A percentile compares a stretch with the other conserved stretches of the same genome.
Conservation (phyloP, 2,329 filamentous ascomycete species). For the Paracoccidioides lutzii region DNA sequence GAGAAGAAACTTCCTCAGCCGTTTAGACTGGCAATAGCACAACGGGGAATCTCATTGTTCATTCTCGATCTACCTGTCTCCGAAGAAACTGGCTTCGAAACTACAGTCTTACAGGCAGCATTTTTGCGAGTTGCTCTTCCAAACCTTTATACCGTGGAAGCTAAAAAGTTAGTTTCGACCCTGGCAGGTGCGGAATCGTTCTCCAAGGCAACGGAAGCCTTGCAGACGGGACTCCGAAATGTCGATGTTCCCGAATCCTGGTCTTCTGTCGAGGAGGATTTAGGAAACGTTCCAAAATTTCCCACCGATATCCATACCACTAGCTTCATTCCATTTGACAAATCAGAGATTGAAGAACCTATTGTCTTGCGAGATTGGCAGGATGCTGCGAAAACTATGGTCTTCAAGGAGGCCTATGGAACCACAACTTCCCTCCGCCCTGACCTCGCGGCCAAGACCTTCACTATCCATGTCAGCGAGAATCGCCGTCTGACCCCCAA, state of each 20-base stretch:
- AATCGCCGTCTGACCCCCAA: slow-evolving; percentile 81
- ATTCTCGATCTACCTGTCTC: slow-evolving; percentile 60
- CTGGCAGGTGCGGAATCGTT: slow-evolving; percentile 49
- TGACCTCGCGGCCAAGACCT: slow-evolving; percentile 74
- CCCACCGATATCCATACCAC: slow-evolving; percentile 56
- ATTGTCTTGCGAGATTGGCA: slow-evolving; percentile 64
- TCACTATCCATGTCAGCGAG: slow-evolving; percentile 81
- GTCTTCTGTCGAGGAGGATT: slow-evolving; percentile 51
- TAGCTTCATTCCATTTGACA: slow-evolving; percentile 72
- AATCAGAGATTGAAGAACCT: slow-evolving; percentile 55
- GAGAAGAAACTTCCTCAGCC: slow-evolving; percentile 68
- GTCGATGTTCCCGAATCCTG: slow-evolving; percentile 69
- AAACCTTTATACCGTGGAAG: slow-evolving; percentile 46
- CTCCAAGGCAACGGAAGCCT: slow-evolving; percentile 45
- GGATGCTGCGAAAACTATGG: slow-evolving; percentile 69
- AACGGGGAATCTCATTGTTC: slow-evolving; percentile 58
- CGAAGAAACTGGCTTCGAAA: slow-evolving; percentile 53
- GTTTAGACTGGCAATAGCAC: slow-evolving; percentile 58
- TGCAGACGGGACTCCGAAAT: slow-evolving; percentile 57
- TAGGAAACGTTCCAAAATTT: slow-evolving; percentile 31
- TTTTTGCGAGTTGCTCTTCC: slow-evolving; percentile 69
- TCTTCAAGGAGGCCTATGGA: slow-evolving; percentile 88
- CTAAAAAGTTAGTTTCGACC: slow-evolving; percentile 53
- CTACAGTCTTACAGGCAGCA: slow-evolving; percentile 61
- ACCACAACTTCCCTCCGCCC: slow-evolving; percentile 64